Evolutionary conservation across 148 eudicot genomes (phyloP).

Genomic region (Diospyros kaki): DNA sequence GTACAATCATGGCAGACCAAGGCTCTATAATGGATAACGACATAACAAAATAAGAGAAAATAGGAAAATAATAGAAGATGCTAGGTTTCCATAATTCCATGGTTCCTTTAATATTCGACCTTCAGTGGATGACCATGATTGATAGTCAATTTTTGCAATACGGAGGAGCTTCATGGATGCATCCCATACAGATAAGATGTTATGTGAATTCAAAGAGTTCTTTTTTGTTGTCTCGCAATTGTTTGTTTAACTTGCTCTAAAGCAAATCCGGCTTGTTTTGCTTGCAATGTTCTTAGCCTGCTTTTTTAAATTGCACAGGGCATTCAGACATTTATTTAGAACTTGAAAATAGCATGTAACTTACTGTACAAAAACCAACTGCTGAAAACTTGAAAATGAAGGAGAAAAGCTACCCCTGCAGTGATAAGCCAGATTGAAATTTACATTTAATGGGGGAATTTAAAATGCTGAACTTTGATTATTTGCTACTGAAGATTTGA

Average conservation of each 20-base stretch:
- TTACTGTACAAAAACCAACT: neutral
- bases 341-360: too few relatives aligned
- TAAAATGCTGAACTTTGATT: neutral
- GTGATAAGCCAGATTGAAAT: neutral
- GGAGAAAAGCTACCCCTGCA: neutral
- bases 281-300: neutral
- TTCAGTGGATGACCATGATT: neutral
- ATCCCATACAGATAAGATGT: neutral
- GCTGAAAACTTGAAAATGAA: neutral
- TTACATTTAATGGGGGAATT: neutral
- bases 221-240: neutral
- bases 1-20: too few relatives aligned
- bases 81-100: too few relatives aligned
- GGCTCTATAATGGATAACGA: too few relatives aligned
- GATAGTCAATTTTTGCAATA: neutral
- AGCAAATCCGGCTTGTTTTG: neutral
- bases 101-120: too few relatives aligned
- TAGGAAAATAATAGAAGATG: too few relatives aligned
- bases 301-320: too few relatives aligned
- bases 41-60: too few relatives aligned
- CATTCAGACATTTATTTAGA: too few relatives aligned
- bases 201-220: neutral
- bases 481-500: neutral
- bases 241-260: neutral
- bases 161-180: neutral